These are phyloP conservation scores for Candida incommunis DNA, from an alignment of 805 yeast genomes.

Conservation along the genomic window DNA sequence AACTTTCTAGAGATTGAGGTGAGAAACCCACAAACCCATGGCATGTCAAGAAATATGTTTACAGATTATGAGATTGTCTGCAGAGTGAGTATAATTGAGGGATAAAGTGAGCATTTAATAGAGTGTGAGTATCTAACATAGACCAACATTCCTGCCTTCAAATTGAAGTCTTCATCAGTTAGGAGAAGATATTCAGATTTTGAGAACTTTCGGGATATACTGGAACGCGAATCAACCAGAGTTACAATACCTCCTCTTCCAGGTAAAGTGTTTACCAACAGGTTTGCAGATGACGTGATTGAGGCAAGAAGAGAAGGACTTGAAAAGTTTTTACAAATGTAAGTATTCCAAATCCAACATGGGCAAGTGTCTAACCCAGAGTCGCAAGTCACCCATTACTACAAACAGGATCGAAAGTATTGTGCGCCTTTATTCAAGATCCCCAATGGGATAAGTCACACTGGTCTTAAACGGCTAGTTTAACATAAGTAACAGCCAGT, in stretches of 20 bases:
- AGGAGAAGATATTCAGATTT: conserved; percentile 86
- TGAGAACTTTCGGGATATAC: conserved; percentile 58
- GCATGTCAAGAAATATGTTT: conserved; percentile 46
- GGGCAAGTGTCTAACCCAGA: conserved; percentile 22
- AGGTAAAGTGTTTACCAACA: conserved; percentile 66
- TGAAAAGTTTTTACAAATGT: conserved; percentile 53
- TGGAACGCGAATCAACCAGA: conserved; percentile 62
- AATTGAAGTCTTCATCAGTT: conserved; percentile 45
- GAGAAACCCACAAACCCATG: conserved; percentile 65
- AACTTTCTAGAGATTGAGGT: conserved; percentile 88
- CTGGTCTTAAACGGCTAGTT: conserved; percentile 8
- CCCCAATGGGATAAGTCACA: conserved; percentile 52
- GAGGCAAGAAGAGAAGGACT: conserved; percentile 74
- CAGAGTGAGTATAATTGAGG: conserved; percentile 25
- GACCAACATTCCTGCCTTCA: conserved; percentile 84
- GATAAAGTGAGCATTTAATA: no score
- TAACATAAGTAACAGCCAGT: no score
- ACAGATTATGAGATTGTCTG: conserved; percentile 90
- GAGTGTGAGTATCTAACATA: no score
- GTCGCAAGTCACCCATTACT: conserved; percentile 90
- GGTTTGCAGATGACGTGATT: conserved; percentile 71
- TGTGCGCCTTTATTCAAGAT: conserved; percentile 77
- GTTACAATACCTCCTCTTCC: conserved; percentile 83
- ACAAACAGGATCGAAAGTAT: conserved; percentile 71
- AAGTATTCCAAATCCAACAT: conserved; percentile 7